phyloP scores from a whole-genome alignment of 75 land plant genomes.

The Gnetum montanum region DNA sequence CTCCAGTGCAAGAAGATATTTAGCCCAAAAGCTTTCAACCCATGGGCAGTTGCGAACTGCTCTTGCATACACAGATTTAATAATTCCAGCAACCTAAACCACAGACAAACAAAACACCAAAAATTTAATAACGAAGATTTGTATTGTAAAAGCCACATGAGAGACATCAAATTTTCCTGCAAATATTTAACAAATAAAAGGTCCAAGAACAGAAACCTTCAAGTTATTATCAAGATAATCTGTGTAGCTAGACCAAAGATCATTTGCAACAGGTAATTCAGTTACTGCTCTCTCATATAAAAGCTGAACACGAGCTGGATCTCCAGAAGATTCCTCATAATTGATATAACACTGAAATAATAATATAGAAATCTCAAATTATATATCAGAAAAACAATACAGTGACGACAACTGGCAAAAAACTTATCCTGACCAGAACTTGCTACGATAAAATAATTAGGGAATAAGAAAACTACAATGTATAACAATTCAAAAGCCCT shows the following conservation, averaged over 20 bases:
- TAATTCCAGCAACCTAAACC: slow-evolving; percentile 50
- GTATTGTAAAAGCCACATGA: no score
- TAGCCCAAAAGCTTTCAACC: slow-evolving; percentile 80
- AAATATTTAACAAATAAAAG: no score
- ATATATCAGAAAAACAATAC: no score
- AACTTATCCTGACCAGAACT: no score
- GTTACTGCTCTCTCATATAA: slow-evolving; percentile 90
- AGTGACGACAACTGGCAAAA: no score
- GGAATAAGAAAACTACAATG: no score
- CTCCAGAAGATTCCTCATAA: slow-evolving; percentile 76
- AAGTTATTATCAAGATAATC: slow-evolving; percentile 66
- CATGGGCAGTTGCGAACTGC: slow-evolving; percentile 90
- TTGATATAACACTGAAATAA: slow-evolving; percentile 62
- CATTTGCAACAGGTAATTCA: slow-evolving; percentile 75
- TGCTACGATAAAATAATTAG: no score
- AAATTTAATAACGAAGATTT: not conserved
- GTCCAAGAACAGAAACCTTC: slow-evolving; percentile 49
- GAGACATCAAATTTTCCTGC: no score
- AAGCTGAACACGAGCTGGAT: slow-evolving; percentile 84
- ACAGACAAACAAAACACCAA: not conserved
- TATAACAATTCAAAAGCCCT: no score
- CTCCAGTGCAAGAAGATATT: slow-evolving; percentile 70
- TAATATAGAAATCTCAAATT: not conserved
- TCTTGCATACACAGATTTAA: slow-evolving; percentile 56
- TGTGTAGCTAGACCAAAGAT: slow-evolving; percentile 86